Evolutionary conservation across 2,329 filamentous ascomycete species (phyloP), one percentile per base, ranked within the genome.

Genomic region (Rutstroemia sp.): DNA sequence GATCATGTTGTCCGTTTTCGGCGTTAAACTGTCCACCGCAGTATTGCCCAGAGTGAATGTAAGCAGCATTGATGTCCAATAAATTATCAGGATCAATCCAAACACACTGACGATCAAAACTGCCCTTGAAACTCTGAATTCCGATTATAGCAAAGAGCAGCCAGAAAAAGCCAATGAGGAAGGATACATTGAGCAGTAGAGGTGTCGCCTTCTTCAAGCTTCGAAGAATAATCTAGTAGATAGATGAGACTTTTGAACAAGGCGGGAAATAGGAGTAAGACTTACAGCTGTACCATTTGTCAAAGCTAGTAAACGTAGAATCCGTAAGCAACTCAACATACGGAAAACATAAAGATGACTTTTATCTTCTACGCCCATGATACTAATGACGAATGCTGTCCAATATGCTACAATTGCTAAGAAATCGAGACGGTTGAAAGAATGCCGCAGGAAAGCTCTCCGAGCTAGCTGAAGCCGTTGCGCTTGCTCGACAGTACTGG

Each of bases 131-230:
- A 72, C 89, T 96, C 70, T 99, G 95, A 21, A 99, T 88, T 5
- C 94, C 95, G 57, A 99, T 86, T 60, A 99, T 96, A 39, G 91
- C 94, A 73, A 99, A 99, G 10, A 97, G 75, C 44, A 99, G 80
- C 94, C 94, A 99, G 73, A 99, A 99, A 73, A 99, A 99, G 14
- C 88, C 82, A 63, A 99, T 91, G 21, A 99, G 77, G 68, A 99
- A 96, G 1, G 89, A 92, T 34, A 99, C 92, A 60, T 96, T 90
- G 25, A 96, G 83, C 23, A 99, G 82, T 38, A 96, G 77, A 2
- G 95, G 94, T 0, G 92, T 90, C 1, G 94, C 92, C 69, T 96
- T 95, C 70, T 99, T 99, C 59, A 99, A 72, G 79, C 92, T 97
- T 69, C 90, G 83, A 46, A 99, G 76, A 66, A 99, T 99, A 57